These are phyloP conservation scores for Ascochyta rabiei DNA, from an alignment of 2,329 filamentous ascomycete species.

Conservation along the genomic window DNA sequence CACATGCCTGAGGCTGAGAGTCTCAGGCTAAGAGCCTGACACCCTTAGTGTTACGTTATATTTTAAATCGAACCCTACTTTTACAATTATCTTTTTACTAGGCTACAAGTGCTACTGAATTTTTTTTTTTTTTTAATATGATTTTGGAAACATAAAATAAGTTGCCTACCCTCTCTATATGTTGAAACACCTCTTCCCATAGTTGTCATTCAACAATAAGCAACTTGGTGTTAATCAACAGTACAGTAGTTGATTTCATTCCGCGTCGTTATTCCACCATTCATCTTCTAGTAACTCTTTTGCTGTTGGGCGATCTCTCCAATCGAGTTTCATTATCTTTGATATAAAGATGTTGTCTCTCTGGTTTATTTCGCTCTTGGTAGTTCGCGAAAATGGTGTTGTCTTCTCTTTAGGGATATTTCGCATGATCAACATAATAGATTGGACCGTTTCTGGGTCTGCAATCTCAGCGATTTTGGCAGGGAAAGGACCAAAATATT, in stretches of 20 bases:
- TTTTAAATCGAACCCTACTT: too few species aligned
- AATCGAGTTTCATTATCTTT: conserved; percentile 54
- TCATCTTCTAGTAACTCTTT: conserved; percentile 47
- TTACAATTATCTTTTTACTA: too few species aligned
- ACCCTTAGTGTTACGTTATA: too few species aligned
- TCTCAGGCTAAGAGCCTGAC: too few species aligned
- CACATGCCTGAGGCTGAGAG: too few species aligned
- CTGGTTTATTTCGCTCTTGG: conserved; percentile 19
- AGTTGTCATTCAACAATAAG: background rate
- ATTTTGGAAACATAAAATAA: background rate
- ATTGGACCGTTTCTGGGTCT: conserved; percentile 18
- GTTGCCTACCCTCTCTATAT: background rate
- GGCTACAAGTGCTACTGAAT: too few species aligned
- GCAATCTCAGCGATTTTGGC: conserved; percentile 29
- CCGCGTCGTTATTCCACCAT: conserved; percentile 40
- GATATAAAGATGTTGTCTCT: conserved; percentile 42
- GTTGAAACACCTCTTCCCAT: background rate
- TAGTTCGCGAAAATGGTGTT: conserved; percentile 21
- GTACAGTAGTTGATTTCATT: background rate
- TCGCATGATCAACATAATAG: conserved; percentile 19
- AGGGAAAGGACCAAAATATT: conserved; percentile 36
- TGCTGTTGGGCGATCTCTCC: conserved; percentile 50
- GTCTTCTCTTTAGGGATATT: conserved; percentile 17
- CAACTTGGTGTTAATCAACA: background rate
- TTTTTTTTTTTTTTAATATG: too few species aligned